Evolutionary conservation across 164 flowering plant species (phyloP).

Genomic region (Saururus chinensis): DNA sequence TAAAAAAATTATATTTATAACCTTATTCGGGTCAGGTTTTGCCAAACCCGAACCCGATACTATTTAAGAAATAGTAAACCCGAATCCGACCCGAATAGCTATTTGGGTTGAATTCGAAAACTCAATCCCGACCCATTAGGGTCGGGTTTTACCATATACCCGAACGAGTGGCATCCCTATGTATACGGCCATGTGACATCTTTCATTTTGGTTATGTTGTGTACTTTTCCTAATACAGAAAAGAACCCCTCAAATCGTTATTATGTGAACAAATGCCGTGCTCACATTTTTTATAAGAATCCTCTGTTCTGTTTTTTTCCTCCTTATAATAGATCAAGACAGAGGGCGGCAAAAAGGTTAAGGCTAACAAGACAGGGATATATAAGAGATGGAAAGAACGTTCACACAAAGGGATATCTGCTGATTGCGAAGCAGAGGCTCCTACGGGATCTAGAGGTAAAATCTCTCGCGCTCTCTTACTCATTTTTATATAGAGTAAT

Average conservation of each 20-base stretch:
- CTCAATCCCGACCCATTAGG: too few relatives aligned
- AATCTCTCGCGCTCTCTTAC: neutral
- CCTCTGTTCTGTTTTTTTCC: neutral
- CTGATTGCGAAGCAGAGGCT: slow-evolving; percentile 32
- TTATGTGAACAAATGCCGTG: too few relatives aligned
- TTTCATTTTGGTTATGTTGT: neutral
- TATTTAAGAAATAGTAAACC: too few relatives aligned
- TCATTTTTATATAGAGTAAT: neutral
- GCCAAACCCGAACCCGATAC: too few relatives aligned
- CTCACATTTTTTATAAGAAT: neutral
- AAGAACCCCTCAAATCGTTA: neutral
- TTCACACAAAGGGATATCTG: slow-evolving; percentile 39
- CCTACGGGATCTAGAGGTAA: slow-evolving; percentile 33
- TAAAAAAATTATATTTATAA: too few relatives aligned
- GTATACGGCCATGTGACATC: too few relatives aligned
- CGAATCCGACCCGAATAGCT: too few relatives aligned
- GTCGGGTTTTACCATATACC: too few relatives aligned
- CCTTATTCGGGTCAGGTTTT: too few relatives aligned
- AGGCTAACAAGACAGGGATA: slow-evolving; percentile 70
- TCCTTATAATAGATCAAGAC: slow-evolving; percentile 47
- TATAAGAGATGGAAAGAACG: slow-evolving; percentile 84
- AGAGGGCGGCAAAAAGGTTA: slow-evolving; percentile 76
- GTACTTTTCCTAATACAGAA: neutral
- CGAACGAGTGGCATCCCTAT: too few relatives aligned
- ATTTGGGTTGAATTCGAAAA: too few relatives aligned